Percentiles rank a stretch among this genome's conserved stretches.
These are phyloP conservation scores for Ustilago nuda DNA, from an alignment of 1,284 basidiomycete species.

Conservation along the genomic window DNA sequence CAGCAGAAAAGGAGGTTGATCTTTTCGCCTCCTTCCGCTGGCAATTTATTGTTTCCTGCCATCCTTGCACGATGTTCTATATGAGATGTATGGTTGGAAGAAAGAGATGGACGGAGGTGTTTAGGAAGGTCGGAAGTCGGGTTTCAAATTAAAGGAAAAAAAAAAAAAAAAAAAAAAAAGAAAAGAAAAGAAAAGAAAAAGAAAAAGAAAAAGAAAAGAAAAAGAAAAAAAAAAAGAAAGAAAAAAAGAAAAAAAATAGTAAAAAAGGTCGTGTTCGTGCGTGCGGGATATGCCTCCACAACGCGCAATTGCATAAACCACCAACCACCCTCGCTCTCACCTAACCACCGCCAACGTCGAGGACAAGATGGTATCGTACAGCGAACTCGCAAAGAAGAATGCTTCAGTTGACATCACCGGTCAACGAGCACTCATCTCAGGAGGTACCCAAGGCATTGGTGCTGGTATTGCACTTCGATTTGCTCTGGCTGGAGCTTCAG, in stretches of 20 bases:
- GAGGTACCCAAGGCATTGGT: slow-evolving; percentile 64
- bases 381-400: slow-evolving; percentile 40
- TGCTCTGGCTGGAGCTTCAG: slow-evolving; percentile 64
- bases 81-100: background rate
- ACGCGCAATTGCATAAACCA: too few relatives aligned
- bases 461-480: slow-evolving; percentile 61
- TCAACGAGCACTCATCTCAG: slow-evolving; percentile 51
- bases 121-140: too few relatives aligned
- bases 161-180: too few relatives aligned
- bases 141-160: too few relatives aligned
- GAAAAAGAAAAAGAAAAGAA: too few relatives aligned
- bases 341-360: background rate
- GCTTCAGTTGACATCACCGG: slow-evolving; percentile 22
- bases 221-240: too few relatives aligned
- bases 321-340: background rate
- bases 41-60: background rate
- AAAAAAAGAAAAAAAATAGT: background rate
- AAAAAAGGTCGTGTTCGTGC: too few relatives aligned
- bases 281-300: too few relatives aligned
- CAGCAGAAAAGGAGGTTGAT: slow-evolving; percentile 65
- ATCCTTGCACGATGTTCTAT: slow-evolving; percentile 2
- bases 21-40: slow-evolving; percentile 20
- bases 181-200: background rate
- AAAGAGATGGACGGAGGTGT: too few relatives aligned
- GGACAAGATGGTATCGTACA: slow-evolving; percentile 26